phyloP scores from a whole-genome alignment of 345 rosid genomes.

The Mangifera indica region DNA sequence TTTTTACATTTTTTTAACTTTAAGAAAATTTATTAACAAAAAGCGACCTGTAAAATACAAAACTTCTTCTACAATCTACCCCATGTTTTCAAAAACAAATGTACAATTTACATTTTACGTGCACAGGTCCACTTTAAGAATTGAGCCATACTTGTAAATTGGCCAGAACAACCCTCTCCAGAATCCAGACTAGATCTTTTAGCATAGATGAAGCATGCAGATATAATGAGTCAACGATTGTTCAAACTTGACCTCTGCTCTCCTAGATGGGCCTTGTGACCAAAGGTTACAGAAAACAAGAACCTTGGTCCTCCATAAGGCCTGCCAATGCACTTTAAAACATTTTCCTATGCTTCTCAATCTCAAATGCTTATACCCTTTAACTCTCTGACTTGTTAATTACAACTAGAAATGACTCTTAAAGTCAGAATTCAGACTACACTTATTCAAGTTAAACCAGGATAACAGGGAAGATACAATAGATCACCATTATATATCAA shows the following conservation, averaged over 20 bases:
- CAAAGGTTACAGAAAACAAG: constrained; percentile 24
- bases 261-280: constrained; percentile 25
- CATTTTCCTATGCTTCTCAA: not conserved
- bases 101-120: too few relatives aligned
- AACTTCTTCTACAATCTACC: too few relatives aligned
- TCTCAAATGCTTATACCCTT: not conserved
- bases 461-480: not conserved
- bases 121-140: too few relatives aligned
- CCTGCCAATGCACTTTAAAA: constrained; percentile 34
- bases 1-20: too few relatives aligned
- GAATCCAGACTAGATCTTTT: not conserved
- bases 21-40: too few relatives aligned
- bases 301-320: constrained; percentile 35
- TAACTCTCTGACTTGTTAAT: constrained; percentile 11
- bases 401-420: not conserved
- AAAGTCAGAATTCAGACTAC: constrained; percentile 27
- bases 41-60: too few relatives aligned
- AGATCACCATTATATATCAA: not conserved
- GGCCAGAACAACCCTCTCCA: too few relatives aligned
- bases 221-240: constrained; percentile 34
- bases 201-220: not conserved
- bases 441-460: constrained; percentile 1
- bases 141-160: too few relatives aligned
- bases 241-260: constrained; percentile 31
- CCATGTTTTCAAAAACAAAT: too few relatives aligned